These are phyloP conservation scores for Silene noctiflora DNA, from an alignment of 179 eudicot species.

Conservation along the genomic window DNA sequence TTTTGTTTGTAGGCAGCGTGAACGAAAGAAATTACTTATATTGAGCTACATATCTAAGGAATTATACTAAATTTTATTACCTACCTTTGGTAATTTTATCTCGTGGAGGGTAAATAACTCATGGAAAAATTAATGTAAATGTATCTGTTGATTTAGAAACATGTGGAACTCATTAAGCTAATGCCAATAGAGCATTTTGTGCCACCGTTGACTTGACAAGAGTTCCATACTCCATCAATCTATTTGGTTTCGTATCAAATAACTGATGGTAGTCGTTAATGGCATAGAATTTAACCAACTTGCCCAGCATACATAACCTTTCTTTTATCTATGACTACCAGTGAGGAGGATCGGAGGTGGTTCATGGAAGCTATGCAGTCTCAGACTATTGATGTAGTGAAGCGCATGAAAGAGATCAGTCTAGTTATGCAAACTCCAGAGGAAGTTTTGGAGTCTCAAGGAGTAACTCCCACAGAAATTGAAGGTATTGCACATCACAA, in stretches of 20 bases:
- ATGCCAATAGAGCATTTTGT: too few relatives aligned
- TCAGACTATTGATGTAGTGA: conserved; percentile 76
- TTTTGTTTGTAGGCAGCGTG: not conserved
- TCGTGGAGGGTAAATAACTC: too few relatives aligned
- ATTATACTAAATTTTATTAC: not conserved
- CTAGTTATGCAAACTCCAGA: conserved; percentile 93
- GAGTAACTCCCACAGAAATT: conserved; percentile 71
- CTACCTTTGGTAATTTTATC: too few relatives aligned
- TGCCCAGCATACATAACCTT: not conserved
- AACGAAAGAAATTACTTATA: not conserved
- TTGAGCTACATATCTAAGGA: not conserved
- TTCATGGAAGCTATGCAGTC: conserved; percentile 99
- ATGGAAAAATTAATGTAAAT: too few relatives aligned
- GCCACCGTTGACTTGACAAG: too few relatives aligned
- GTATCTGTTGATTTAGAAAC: too few relatives aligned
- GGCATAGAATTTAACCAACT: not conserved
- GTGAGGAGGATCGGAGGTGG: conserved; percentile 92
- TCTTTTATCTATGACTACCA: conserved; percentile 22
- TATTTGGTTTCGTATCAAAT: too few relatives aligned
- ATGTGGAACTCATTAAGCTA: too few relatives aligned
- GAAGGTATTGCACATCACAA: conserved; percentile 45
- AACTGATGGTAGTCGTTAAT: not conserved
- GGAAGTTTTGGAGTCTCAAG: conserved; percentile 76
- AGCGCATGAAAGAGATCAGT: conserved; percentile 92
- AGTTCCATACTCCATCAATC: too few relatives aligned